Conservation (phyloP, 2,329 filamentous ascomycete genomes). For the Fonsecaea erecta region DNA sequence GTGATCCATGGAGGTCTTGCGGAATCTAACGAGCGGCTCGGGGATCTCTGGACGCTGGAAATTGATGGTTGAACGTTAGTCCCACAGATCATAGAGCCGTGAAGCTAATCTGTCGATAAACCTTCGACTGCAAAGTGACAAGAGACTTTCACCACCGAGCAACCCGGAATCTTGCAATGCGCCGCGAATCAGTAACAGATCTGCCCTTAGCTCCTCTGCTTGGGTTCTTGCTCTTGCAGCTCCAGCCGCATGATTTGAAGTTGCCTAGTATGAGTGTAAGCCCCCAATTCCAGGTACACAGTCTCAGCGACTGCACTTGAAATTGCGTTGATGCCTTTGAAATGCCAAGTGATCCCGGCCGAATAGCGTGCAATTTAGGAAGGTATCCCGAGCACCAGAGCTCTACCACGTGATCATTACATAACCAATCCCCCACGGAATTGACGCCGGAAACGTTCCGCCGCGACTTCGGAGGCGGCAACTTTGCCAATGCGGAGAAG, state of each 20-base stretch:
- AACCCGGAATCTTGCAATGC: too few species aligned
- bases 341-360: neutral
- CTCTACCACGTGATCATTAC: neutral
- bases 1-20: constrained; percentile 58
- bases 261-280: neutral
- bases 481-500: neutral
- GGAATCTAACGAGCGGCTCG: constrained; percentile 57
- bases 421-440: neutral
- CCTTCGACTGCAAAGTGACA: too few species aligned
- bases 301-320: neutral
- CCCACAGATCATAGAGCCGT: neutral
- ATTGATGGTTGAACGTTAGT: neutral
- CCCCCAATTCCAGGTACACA: neutral
- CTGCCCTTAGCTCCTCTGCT: too few species aligned
- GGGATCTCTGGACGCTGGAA: constrained; percentile 52
- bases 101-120: too few species aligned
- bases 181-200: too few species aligned
- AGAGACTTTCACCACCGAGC: too few species aligned
- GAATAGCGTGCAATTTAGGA: too few species aligned
- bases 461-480: constrained; percentile 1
- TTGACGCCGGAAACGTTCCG: neutral
- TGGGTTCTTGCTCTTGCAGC: too few species aligned
- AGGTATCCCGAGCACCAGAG: too few species aligned
- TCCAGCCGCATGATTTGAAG: too few species aligned
- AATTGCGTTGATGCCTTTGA: neutral